phyloP scores from a whole-genome alignment of 2,329 filamentous ascomycete genomes.

The Hysterium pulicare region DNA sequence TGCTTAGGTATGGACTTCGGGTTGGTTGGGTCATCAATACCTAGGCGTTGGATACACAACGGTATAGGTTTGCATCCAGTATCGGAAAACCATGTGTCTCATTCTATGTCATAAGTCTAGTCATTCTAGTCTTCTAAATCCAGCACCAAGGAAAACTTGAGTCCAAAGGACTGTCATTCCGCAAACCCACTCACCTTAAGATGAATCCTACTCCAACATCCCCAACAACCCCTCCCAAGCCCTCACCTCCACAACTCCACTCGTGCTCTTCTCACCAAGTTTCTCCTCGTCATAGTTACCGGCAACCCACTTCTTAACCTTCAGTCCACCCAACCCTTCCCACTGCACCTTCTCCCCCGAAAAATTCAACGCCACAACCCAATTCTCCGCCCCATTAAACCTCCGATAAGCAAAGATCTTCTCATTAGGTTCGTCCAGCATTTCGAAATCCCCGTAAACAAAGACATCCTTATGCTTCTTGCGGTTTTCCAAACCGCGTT shows the following conservation, averaged over 20 bases:
- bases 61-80: too few relatives aligned
- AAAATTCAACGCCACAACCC: conserved; percentile 35
- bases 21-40: too few relatives aligned
- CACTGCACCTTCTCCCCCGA: conserved; percentile 29
- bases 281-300: conserved; percentile 2
- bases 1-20: too few relatives aligned
- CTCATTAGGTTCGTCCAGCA: conserved; percentile 51
- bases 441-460: conserved; percentile 58
- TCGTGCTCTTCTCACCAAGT: neutral
- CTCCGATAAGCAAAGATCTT: conserved; percentile 51
- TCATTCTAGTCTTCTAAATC: too few relatives aligned
- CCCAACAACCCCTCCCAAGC: conserved; percentile 2
- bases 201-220: neutral
- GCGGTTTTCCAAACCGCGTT: conserved; percentile 51
- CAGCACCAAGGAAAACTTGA: too few relatives aligned
- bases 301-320: conserved; percentile 20
- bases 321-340: conserved; percentile 28
- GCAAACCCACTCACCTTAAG: too few relatives aligned
- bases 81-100: too few relatives aligned
- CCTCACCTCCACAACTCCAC: neutral
- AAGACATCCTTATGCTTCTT: conserved; percentile 58
- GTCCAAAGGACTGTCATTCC: too few relatives aligned
- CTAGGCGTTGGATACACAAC: too few relatives aligned
- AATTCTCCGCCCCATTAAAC: conserved; percentile 21
- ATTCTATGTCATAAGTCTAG: too few relatives aligned